These are phyloP conservation scores for Solanum clarkiae DNA, from an alignment of 257 asterid species.

Conservation along the genomic window DNA sequence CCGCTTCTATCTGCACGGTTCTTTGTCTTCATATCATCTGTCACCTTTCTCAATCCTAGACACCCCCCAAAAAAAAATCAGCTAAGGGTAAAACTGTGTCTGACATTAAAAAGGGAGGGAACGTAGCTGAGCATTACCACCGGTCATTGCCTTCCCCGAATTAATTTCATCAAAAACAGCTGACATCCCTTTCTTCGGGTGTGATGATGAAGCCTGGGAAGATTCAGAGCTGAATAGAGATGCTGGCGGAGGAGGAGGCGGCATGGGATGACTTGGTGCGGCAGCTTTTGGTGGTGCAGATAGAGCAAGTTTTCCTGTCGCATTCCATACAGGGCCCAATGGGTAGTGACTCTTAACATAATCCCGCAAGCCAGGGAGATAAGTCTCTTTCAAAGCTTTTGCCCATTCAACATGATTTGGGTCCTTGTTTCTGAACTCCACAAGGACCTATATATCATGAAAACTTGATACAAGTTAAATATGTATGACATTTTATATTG, in stretches of 20 bases:
- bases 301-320: slow-evolving; percentile 46
- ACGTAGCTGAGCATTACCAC: slow-evolving; percentile 36
- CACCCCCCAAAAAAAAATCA: background rate
- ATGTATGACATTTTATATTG: background rate
- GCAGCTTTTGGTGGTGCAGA: slow-evolving; percentile 53
- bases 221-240: slow-evolving; percentile 69
- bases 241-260: slow-evolving; percentile 89
- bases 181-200: slow-evolving; percentile 82
- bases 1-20: slow-evolving; percentile 76
- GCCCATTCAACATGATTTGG: slow-evolving; percentile 95
- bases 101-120: background rate
- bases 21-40: slow-evolving; percentile 92
- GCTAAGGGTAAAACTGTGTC: background rate
- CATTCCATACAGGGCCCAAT: slow-evolving; percentile 93
- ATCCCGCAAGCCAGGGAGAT: slow-evolving; percentile 89
- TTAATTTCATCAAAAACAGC: slow-evolving; percentile 87
- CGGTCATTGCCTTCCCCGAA: slow-evolving; percentile 67
- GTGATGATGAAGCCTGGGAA: slow-evolving; percentile 62
- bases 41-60: slow-evolving; percentile 83
- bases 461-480: background rate
- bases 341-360: slow-evolving; percentile 80
- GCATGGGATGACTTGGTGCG: slow-evolving; percentile 45
- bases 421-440: slow-evolving; percentile 87
- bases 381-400: slow-evolving; percentile 85
- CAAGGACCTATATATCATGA: slow-evolving; percentile 45